Evolutionary conservation across 2,329 filamentous ascomycete genomes (phyloP).

Genomic region (Alternaria conjuncta): DNA sequence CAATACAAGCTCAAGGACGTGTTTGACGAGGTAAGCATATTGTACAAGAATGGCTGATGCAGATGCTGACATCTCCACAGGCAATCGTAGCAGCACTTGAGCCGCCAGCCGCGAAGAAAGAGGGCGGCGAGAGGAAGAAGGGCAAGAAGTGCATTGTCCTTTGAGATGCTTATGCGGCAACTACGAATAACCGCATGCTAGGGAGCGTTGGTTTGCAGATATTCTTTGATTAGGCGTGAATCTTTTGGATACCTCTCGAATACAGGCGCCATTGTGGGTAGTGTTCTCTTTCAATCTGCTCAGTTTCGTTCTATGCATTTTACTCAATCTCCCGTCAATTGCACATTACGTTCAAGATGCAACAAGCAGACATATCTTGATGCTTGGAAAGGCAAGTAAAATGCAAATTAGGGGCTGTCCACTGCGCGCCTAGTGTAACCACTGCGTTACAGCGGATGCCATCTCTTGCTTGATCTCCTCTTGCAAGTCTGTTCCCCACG

Average conservation of each 20-base stretch:
- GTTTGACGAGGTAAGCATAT: constrained; percentile 84
- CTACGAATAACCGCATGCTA: constrained; percentile 19
- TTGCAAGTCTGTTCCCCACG: not conserved
- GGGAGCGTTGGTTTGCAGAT: constrained; percentile 36
- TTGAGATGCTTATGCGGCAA: constrained; percentile 23
- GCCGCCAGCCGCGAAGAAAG: constrained; percentile 77
- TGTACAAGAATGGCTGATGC: not conserved
- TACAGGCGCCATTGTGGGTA: constrained; percentile 50
- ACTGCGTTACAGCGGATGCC: not conserved
- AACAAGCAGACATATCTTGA: not conserved
- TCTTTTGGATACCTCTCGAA: constrained; percentile 50
- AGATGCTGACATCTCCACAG: constrained; percentile 55
- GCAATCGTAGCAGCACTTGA: constrained; percentile 95
- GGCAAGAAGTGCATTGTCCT: constrained; percentile 47
- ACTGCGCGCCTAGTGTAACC: not conserved
- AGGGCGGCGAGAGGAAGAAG: constrained; percentile 51
- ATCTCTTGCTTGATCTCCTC: not conserved
- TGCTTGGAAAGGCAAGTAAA: not conserved
- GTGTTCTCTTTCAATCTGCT: constrained; percentile 43
- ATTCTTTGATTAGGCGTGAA: constrained; percentile 43
- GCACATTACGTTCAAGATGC: not conserved
- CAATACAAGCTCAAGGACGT: constrained; percentile 99
- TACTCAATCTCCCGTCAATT: not conserved
- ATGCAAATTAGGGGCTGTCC: not conserved
- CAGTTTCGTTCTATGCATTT: constrained; percentile 14